Base-by-base conservation (phyloP, 2,329 filamentous ascomycete species). In the Daldinia sp. region DNA sequence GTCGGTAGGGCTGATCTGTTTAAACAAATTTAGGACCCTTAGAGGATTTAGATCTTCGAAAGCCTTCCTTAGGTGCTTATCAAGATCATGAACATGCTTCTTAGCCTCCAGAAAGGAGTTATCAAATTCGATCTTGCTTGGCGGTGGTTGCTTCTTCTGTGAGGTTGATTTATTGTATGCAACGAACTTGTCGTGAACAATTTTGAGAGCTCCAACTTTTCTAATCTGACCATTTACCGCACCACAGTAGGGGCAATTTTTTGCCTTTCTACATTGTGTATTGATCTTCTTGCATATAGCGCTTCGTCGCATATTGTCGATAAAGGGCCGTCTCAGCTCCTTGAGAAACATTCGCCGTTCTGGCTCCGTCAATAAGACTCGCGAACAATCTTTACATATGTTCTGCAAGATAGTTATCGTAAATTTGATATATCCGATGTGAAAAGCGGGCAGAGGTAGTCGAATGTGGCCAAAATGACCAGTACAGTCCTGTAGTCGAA, bases 391-490 rank as follows among this genome's bases (percentile, higher is more conserved):
- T 81, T 97, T 99, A 88, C 95, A 99, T 68, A 99, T 96, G 73
- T 95, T 91, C 76, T 98, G 94, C 21, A 99, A 83, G 58, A 97
- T 94, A 43, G 89, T 90, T 74, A 96, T 94, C 67, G 95, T 93
- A 76, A 96, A 93, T 75, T 93, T 95, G 71, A 99, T 86, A 75
- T 97, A 99, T 34, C 95, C 95, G 68, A 98, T 93, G 75, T 99
- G 95, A 74, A 98, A 98, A 41, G 91, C 93, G 3, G 95, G 95
- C 52, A 99, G 82, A 1, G 94, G 92, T 11, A 99, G 86, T 72
- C 92, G 89, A 72, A 99, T 91, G 78, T 97, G 90, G 47, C 95
- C 95, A 74, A 98, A 99, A 77, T 99, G 95, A 10, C 95, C 95
- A 70, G 93, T 95, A 77, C 95, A 99, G 68, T 90, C 88, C 71